phyloP scores from a whole-genome alignment of 192 early-diverging fungal genomes.

The Glomus cerebriforme region DNA sequence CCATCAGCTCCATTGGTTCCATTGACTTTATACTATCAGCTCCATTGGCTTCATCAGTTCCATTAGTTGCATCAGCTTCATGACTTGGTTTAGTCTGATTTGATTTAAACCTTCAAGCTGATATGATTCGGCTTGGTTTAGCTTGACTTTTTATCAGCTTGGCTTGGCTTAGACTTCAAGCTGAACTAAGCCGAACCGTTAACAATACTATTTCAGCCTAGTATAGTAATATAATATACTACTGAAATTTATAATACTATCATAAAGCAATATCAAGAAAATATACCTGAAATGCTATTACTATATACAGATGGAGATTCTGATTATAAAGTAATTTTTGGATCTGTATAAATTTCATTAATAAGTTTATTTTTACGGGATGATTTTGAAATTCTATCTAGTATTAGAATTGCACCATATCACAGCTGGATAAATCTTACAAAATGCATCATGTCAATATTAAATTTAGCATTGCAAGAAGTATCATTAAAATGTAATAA shows the following conservation, averaged over 20 bases:
- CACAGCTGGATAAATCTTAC: background rate
- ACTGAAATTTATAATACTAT: constrained; percentile 6
- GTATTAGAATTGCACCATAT: background rate
- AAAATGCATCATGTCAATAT: background rate
- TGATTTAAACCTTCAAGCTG: no score
- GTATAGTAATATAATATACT: background rate
- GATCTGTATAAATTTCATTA: constrained; percentile 9
- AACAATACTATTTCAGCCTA: no score
- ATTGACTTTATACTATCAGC: no score
- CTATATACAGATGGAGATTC: background rate
- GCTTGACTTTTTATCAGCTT: no score
- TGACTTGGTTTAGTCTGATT: no score
- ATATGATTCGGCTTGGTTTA: no score
- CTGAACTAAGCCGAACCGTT: no score
- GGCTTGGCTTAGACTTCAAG: no score
- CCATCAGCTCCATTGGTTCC: no score
- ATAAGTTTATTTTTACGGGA: background rate
- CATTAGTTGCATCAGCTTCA: no score
- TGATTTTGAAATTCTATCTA: background rate
- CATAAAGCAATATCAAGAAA: background rate
- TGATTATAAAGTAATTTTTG: background rate
- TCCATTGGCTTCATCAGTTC: no score
- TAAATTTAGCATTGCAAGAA: background rate
- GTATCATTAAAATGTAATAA: background rate
- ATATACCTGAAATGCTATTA: background rate